Evolutionary conservation across 2,329 filamentous ascomycete species (phyloP), one percentile per base, ranked within the genome.

Genomic region (Simplicillium sp.): DNA sequence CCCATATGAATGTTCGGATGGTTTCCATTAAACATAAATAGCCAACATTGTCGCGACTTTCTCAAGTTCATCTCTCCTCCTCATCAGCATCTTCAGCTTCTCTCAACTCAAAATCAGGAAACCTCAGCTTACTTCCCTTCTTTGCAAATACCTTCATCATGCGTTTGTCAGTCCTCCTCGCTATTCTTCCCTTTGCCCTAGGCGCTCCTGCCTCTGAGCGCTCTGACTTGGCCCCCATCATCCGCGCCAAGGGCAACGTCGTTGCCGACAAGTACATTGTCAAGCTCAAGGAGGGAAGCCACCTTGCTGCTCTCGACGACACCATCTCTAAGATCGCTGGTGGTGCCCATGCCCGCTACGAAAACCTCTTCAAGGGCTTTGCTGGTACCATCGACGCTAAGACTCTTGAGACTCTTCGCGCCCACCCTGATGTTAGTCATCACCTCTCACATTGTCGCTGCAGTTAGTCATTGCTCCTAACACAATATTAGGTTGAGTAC

Each of bases 251-350:
- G 12, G 37, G 32, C 32, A 42, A 44, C 17, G 33, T 47, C 33
- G 46, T 54, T 29, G 44, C 46, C 15, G 46, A 46, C 49, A 55
- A 54, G 49, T 55, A 51, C 47, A 55, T 55, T 39, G 48, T 55
- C 45, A 48, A 48, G 33, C 47, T 55, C 37, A 49, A 48, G 42
- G 36, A 42, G 34, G 45, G 44, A 29, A 37, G 44, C 34, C 37
- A 39, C 18, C 32, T 41, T 9, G 44, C 45, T n/a, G 41, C 47
- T 7, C 29, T 48, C 36, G 39, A 36, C 15, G 36, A 34, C 7
- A 43, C 41, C 38, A 46, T 53, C 39, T 36, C 38, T 34, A 42
- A 44, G 41, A 42, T 52, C 32, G 16, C 39, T 25, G 43, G 46
- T 36, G 43, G 46, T 15, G 44, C 50, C 37, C 50, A 54, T 31